These are phyloP conservation scores for Ustilago esculenta DNA, from an alignment of 1,284 basidiomycete species.

Conservation along the genomic window DNA sequence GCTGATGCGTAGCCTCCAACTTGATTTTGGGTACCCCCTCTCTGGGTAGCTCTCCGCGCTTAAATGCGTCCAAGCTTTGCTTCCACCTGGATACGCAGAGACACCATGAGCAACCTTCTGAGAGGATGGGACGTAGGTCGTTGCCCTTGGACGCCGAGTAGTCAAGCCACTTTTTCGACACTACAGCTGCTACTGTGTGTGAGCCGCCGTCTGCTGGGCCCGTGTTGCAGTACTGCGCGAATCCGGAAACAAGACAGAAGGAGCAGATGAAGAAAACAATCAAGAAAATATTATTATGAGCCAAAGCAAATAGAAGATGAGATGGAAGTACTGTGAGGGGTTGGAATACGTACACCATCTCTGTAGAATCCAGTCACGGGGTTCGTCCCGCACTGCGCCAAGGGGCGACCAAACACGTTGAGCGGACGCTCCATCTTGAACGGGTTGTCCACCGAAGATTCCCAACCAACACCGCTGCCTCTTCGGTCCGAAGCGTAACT, in stretches of 20 bases:
- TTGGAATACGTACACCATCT: conserved; percentile 34
- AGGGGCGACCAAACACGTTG: conserved; percentile 47
- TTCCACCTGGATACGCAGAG: conserved; percentile 67
- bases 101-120: conserved; percentile 54
- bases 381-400: conserved; percentile 45
- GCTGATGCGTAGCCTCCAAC: conserved; percentile 49
- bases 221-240: conserved; percentile 56
- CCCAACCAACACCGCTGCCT: conserved; percentile 1
- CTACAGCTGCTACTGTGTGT: conserved; percentile 55
- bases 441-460: conserved; percentile 12
- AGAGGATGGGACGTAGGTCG: conserved; percentile 51
- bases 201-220: conserved; percentile 45
- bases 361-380: conserved; percentile 57
- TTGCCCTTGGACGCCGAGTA: conserved; percentile 56
- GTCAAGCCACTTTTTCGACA: conserved; percentile 46
- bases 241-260: too few relatives aligned
- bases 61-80: conserved; percentile 81
- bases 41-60: conserved; percentile 78
- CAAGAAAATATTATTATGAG: too few relatives aligned
- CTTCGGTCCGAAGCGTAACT: conserved; percentile 18
- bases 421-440: conserved; percentile 51
- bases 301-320: too few relatives aligned
- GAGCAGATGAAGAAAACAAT: too few relatives aligned
- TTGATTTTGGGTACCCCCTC: conserved; percentile 52
- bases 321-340: background rate